Evolutionary conservation across 805 yeast genomes (phyloP).

Genomic region (Hanseniaspora nectarophila): DNA sequence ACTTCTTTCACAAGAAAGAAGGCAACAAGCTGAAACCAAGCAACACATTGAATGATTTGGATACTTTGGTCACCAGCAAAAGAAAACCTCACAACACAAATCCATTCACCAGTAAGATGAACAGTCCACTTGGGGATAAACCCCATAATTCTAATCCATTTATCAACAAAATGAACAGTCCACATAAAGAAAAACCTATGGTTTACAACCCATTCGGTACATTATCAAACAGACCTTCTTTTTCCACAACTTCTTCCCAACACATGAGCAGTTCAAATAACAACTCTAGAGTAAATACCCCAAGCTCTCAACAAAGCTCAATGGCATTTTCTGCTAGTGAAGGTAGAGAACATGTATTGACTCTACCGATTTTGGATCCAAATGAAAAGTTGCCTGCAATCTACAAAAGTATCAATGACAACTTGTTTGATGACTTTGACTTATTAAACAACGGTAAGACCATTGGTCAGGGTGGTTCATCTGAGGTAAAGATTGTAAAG

Average conservation of each 20-base stretch:
- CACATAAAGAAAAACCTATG: not conserved
- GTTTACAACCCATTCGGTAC: slow-evolving; percentile 13
- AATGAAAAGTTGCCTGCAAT: slow-evolving; percentile 49
- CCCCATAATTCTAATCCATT: slow-evolving; percentile 15
- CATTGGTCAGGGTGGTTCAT: slow-evolving; percentile 63
- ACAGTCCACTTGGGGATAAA: not conserved
- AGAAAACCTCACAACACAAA: slow-evolving; percentile 9
- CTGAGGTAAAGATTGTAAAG: slow-evolving; percentile 44
- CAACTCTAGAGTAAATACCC: not conserved
- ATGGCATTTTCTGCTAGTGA: slow-evolving; percentile 27
- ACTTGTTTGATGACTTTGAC: slow-evolving; percentile 46
- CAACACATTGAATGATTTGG: slow-evolving; percentile 28
- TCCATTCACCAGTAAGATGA: not conserved
- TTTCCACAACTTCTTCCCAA: not conserved
- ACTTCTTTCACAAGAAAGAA: not conserved
- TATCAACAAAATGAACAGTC: not conserved
- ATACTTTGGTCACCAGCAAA: not conserved
- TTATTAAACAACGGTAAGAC: slow-evolving; percentile 33
- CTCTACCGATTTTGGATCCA: slow-evolving; percentile 55
- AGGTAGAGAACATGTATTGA: slow-evolving; percentile 39
- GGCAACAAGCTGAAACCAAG: slow-evolving; percentile 39
- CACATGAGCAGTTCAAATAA: not conserved
- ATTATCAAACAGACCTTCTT: not conserved
- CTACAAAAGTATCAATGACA: slow-evolving; percentile 37
- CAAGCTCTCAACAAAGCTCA: not conserved